Evolutionary conservation across 2,329 filamentous ascomycete genomes (phyloP).

Genomic region (Xylariaceae sp.): DNA sequence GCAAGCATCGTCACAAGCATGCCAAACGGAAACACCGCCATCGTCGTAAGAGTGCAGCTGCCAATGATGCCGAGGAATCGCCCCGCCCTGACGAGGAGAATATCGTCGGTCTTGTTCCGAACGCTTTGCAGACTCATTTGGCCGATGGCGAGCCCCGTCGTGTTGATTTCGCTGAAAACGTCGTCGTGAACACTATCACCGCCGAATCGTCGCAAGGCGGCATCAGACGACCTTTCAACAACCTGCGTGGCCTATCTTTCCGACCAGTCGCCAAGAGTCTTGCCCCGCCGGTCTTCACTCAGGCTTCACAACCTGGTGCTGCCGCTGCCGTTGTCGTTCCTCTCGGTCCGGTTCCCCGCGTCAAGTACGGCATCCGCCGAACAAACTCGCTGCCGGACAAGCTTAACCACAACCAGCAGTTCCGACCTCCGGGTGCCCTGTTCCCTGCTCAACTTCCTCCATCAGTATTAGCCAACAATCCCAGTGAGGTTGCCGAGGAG

Average conservation of each 20-base stretch:
- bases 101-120: slow-evolving; percentile 29
- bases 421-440: slow-evolving; percentile 47
- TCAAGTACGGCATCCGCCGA: slow-evolving; percentile 61
- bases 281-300: slow-evolving; percentile 64
- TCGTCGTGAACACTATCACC: slow-evolving; percentile 22
- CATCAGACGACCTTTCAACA: slow-evolving; percentile 46
- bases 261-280: slow-evolving; percentile 61
- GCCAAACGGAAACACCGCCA: slow-evolving; percentile 41
- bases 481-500: slow-evolving; percentile 28
- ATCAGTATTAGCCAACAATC: slow-evolving; percentile 31
- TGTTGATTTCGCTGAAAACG: slow-evolving; percentile 50
- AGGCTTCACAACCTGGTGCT: slow-evolving; percentile 34
- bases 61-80: slow-evolving; percentile 21
- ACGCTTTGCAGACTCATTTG: slow-evolving; percentile 12
- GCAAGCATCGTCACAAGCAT: slow-evolving; percentile 38
- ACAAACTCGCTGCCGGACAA: slow-evolving; percentile 71
- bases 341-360: slow-evolving; percentile 48
- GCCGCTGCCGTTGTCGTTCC: slow-evolving; percentile 30
- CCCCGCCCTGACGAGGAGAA: slow-evolving; percentile 28
- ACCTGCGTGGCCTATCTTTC: slow-evolving; percentile 55
- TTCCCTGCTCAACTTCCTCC: slow-evolving; percentile 44
- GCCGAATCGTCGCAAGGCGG: slow-evolving; percentile 26
- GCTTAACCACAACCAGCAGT: slow-evolving; percentile 42
- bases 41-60: slow-evolving; percentile 26
- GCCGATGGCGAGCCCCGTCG: slow-evolving; percentile 44